phyloP scores from a whole-genome alignment of 2,329 filamentous ascomycete genomes.

The Thermomyces lanuginosus region DNA sequence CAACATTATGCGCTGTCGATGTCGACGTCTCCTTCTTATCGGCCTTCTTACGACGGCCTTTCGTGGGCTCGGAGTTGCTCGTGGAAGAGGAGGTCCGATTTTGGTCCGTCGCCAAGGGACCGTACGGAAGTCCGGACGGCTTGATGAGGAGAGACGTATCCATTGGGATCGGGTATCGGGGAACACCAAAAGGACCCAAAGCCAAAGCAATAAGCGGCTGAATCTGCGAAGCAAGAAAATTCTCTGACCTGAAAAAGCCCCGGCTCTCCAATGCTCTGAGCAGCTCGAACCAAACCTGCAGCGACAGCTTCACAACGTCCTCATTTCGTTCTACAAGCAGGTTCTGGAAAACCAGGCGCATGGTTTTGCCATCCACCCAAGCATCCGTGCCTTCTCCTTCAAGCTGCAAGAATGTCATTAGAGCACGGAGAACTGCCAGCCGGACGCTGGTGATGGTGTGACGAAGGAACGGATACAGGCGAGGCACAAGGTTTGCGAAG shows the following conservation, averaged over 20 bases:
- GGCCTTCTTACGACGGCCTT: conserved; percentile 66
- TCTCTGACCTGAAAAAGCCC: conserved; percentile 47
- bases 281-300: conserved; percentile 74
- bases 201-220: conserved; percentile 70
- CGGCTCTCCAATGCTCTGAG: conserved; percentile 48
- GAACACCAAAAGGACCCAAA: conserved; percentile 80
- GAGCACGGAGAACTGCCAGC: conserved; percentile 76
- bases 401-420: conserved; percentile 83
- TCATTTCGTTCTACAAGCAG: conserved; percentile 83
- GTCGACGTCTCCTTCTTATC: conserved; percentile 61
- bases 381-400: conserved; percentile 63
- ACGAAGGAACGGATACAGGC: conserved; percentile 86
- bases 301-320: conserved; percentile 61
- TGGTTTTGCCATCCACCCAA: conserved; percentile 80
- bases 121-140: conserved; percentile 76
- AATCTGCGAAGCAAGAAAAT: conserved; percentile 59
- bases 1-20: conserved; percentile 74
- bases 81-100: conserved; percentile 25
- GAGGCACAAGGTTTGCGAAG: conserved; percentile 79
- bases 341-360: conserved; percentile 87
- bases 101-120: conserved; percentile 29
- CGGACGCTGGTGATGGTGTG: conserved; percentile 96
- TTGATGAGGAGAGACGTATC: conserved; percentile 78
- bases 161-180: conserved; percentile 82
- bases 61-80: conserved; percentile 37